Base-by-base conservation (phyloP, 2,329 filamentous ascomycete genomes). In the Cladosporium oxysporum region DNA sequence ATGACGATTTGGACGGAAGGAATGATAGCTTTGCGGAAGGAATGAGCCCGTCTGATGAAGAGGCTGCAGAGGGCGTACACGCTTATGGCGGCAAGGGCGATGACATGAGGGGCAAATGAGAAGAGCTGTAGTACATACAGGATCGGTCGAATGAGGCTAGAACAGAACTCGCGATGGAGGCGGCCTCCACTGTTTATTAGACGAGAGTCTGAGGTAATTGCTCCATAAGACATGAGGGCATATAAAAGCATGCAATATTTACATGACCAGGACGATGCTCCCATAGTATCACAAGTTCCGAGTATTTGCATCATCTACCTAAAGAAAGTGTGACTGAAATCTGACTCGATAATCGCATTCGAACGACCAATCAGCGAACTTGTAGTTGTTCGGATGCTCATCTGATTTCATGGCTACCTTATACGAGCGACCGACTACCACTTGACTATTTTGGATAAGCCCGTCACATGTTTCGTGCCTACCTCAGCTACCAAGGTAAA, bases 1-100 rank as follows among this genome's bases (percentile, higher is more conserved):
- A 88, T 3, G 85, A 88, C 28, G 83, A 87, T 70, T 35, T 63
- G 16, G 61, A 63, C 21, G 61, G 60, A 5, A 41, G 60, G 29
- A 55, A 28, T 12, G 60, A 50, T 7, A 63, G 61, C 21, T 21
- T 63, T 23, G 61, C 50, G 33, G 61, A 63, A 7, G 50, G 60
- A 5, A 8, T 37, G 47, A 23, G 14, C 8, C 50, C 50, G 6
- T 44, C 49, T 47, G 61, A 63, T 16, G 61, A 63, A 28, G 61
- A 63, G 50, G 55, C 18, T 41, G 35, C 61, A 7, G 61, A 44
- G 26, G 61, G 61, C 6, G 61, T 63, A 35, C 50, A 63, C 35
- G 55, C 55, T 58, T 58, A 58, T 41, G 55, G 52, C 28, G 14
- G 52, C 28, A 55, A 55, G 28, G 26, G 52, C 28, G 52, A 55